Evolutionary conservation across 306 rosid genomes (phyloP), one percentile per base, ranked within the genome.

Genomic region (Glycyrrhiza uralensis): DNA sequence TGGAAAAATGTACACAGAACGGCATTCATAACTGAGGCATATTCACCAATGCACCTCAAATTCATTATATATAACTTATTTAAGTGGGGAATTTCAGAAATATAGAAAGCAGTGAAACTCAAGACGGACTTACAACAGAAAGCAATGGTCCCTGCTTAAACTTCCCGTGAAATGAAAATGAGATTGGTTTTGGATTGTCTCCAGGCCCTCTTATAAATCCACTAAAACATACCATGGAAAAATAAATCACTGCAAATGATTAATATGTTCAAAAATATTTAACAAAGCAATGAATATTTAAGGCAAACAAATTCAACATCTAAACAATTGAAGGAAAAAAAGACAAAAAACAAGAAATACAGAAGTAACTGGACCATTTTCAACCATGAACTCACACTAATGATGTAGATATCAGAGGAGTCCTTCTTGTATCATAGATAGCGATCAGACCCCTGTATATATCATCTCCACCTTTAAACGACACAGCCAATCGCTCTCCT

Each of bases 141-240:
- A 93, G 97, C 76, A 93, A 77, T 6, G 98, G 96, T 33, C 98
- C 98, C 71, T 90, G 93, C 82, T 93, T 91, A 78, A 93, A 87
- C 84, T 86, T 90, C 73, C 86, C 85, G 44, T 93, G 89, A 74
- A 91, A 91, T 51, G 97, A 86, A 83, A 91, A 87, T 49, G 96
- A 74, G 35, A 85, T 41, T 33, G 98, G 91, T 84, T 80, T 91
- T 67, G 98, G 88, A 80, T 77, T 49, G 47, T 91, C 92, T 72
- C 98, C 98, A 7, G 98, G 98, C 41, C 98, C 98, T 86, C 98
- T 89, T 75, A 93, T 83, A 77, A 93, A 93, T 44, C 98, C 98
- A 71, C 98, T 93, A 80, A 35, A 80, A 61, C 69, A 77, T 6
- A 32, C 32, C n/a, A 77, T 6, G 52, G 51, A 8, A 59, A 46